Evolutionary conservation across 202 grass and related monocot species (phyloP), one percentile per base, ranked within the genome.

Genomic region (Miscanthus sacchariflorus): DNA sequence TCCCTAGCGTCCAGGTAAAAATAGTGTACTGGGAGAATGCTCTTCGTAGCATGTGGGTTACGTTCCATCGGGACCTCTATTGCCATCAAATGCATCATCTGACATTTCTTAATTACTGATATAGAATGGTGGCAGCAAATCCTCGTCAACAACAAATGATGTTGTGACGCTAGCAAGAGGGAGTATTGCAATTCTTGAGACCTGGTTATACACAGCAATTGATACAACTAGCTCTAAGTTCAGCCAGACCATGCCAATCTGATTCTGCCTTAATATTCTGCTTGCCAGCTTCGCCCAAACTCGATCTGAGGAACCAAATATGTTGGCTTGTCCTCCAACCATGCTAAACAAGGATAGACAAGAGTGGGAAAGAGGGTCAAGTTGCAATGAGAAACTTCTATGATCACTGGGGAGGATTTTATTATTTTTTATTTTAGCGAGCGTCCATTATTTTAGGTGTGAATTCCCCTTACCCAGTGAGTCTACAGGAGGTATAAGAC

Each of bases 321-420:
- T 48, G 44, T 11, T 75, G 43, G 45, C 14, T 52, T 76, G 44
- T 76, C 45, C 73, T 76, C 24, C 24, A 30, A 10, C 24, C 44
- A 28, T 74, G 12, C 43, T 48, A 50, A 10, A 14, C 13, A 76
- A 76, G 42, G 23, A 44, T 49, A 75, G 12, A 48, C 43, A 49
- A 48, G 24, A 27, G 7, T 76, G 24, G 24, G 44, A 68, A 76
- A 18, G 25, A 33, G 13, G 17, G 10, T 43, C 25, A 76, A 76
- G 14, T 73, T 73, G 44, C n/a, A 74, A 48, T 74, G 12, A 48
- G 42, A 74, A 46, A 74, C 11, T 74, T 25, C 7, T 71, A 71
- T 10, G 68, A 21, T 70, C 12, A 23, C 70, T 45, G 21, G 21
- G 71, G 59, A 64, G 12, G 11, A 74, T 24, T 46, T 42, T 74